These are phyloP conservation scores for Fusarium decemcellulare DNA, from an alignment of 2,329 filamentous ascomycete genomes.

Conservation along the genomic window DNA sequence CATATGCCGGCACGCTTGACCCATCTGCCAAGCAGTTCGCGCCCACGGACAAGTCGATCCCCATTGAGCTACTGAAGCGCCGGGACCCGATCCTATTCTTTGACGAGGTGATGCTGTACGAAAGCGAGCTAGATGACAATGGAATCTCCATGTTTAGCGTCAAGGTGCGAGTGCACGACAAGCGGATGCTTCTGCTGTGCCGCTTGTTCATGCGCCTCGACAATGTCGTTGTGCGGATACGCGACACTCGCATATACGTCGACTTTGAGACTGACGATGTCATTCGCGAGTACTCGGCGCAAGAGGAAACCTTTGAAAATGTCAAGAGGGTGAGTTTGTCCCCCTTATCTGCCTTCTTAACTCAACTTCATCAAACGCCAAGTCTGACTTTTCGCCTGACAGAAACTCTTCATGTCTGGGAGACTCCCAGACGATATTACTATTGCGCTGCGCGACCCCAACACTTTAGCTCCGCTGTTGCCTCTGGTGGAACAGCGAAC, in stretches of 20 bases:
- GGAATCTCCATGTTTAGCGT: constrained; percentile 91
- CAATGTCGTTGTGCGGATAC: constrained; percentile 86
- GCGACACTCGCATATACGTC: constrained; percentile 92
- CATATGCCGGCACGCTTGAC: constrained; percentile 81
- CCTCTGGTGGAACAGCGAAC: constrained; percentile 77
- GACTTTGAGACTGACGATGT: constrained; percentile 87
- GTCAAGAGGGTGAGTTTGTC: constrained; percentile 75
- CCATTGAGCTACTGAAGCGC: constrained; percentile 86
- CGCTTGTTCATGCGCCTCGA: constrained; percentile 95
- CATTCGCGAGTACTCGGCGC: constrained; percentile 90
- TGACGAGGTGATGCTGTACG: constrained; percentile 95
- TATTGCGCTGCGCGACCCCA: constrained; percentile 83
- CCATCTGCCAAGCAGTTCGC: constrained; percentile 45
- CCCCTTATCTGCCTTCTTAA: too few relatives aligned
- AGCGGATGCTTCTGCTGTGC: constrained; percentile 85
- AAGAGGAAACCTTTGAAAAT: constrained; percentile 84
- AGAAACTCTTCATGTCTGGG: constrained; percentile 66
- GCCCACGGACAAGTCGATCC: constrained; percentile 69
- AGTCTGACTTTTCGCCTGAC: background rate
- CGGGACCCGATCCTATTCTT: constrained; percentile 97
- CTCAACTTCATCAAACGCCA: background rate
- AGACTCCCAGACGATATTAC: constrained; percentile 79
- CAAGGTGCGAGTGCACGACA: constrained; percentile 94
- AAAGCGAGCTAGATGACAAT: constrained; percentile 98
- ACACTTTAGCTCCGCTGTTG: constrained; percentile 78